Base-by-base conservation (phyloP, 169 alveolate species). In the Eimeria sp. region DNA sequence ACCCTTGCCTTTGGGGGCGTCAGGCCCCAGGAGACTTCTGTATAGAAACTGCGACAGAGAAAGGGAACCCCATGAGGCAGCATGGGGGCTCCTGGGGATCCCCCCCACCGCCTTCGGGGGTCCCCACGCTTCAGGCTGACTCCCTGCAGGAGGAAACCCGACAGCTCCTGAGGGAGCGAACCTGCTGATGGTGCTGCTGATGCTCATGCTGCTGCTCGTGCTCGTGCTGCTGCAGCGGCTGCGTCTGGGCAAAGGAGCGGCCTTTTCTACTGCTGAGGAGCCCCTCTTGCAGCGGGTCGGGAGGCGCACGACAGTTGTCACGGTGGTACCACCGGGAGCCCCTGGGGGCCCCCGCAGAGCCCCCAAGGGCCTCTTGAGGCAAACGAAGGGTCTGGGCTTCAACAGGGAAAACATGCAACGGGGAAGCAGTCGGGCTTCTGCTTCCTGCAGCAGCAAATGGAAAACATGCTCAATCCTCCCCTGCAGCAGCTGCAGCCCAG, bases 1-100 rank as follows among this genome's bases (percentile, higher is more conserved):
- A 30, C 89, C 89, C 43, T 43, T 80, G 43, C 89, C 89, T 80
- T 80, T 80, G 67, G 89, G 89, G 67, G 89, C 89, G n/a, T 18
- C 40, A 10, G 89, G 89, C 89, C 89, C 89, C 65, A 80, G 20
- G 25, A 80, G 89, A 40, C 89, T 80, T 25, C 89, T 80, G 40
- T 80, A 80, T 14, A 80, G 20, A 7, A 80, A 22, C 43, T 80
- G 89, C n/a, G 89, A 80, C 13, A 80, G 89, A 20, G 89, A 80
- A 34, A 80, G 70, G 45, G 63, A 6, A 16, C 89, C 89, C 89
- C 63, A 80, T 27, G 89, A 70, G 5, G 43, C 89, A 20, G 67
- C n/a, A 75, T 22, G 54, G 40, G 86, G 40, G 10, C 54, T 11
- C 49, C 86, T 45, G 43, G 43, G 65, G 30, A 65, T 34, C 70